Evolutionary conservation across 257 asterid species (phyloP).

Genomic region (Nicotiana noctiflora): DNA sequence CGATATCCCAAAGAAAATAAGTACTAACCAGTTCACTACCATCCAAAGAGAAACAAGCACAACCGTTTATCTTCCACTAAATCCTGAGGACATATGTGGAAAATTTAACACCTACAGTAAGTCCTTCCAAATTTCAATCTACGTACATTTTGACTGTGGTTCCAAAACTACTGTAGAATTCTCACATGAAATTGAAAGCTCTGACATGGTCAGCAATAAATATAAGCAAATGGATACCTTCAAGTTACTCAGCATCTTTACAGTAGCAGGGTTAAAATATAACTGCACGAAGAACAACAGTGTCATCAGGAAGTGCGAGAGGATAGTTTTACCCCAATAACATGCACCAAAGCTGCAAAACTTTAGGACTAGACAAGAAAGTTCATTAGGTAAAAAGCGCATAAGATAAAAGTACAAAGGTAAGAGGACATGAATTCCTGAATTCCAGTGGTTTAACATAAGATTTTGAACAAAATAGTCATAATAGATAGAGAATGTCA

Average conservation of each 20-base stretch:
- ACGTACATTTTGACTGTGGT: background rate
- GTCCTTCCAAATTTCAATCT: background rate
- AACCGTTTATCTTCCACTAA: background rate
- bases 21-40: background rate
- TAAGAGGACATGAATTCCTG: background rate
- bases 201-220: background rate
- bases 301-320: constrained; percentile 3
- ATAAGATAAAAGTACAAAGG: background rate
- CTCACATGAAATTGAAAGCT: background rate
- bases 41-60: background rate
- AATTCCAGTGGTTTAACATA: background rate
- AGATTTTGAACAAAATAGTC: background rate
- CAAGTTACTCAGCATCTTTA: constrained; percentile 97
- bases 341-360: background rate
- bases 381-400: background rate
- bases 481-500: background rate
- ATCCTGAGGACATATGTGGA: background rate
- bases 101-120: background rate
- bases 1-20: background rate
- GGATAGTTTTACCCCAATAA: background rate
- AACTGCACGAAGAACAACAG: constrained; percentile 42
- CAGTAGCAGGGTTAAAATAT: constrained; percentile 97
- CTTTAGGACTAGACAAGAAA: background rate
- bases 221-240: constrained; percentile 47
- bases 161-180: background rate